Base-by-base conservation (phyloP, 129 eudicot species). In the Saposhnikovia divaricata region DNA sequence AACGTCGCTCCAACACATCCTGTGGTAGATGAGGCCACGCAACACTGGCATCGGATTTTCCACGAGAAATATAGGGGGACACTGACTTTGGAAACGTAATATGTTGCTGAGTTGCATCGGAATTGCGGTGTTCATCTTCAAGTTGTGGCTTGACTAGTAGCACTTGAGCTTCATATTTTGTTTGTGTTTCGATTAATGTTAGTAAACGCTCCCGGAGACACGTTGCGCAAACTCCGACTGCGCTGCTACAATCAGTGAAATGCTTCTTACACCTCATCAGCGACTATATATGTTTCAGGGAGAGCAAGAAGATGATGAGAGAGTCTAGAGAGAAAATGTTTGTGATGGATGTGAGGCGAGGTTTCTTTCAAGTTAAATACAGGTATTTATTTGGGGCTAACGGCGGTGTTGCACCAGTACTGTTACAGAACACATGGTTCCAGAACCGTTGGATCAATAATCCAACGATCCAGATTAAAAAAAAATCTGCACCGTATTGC, bases 61-160 rank as follows among this genome's bases (percentile, higher is more conserved):
- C 83, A 51, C 87, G 74, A 77, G 78, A 78, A 4, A 83, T 80
- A 59, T 83, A 86, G 34, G 97, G 93, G 14, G 97, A 92, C 53
- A 92, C 97, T 3, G 97, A 92, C 10, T 89, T 86, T 0, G 84
- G 97, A 40, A 92, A 83, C 13, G 83, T 59, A 25, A 88, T 86
- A 21, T 19, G 43, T 14, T 61, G 73, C 16, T 78, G 79, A 12
- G 45, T 47, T 9, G 75, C 23, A 6, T 85, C 89, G 3, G 68
- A 78, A 77, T 80, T 81, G 15, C 85, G 85, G 80, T 72, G 84
- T 68, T 83, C 83, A 9, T 81, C 83, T 34, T 47, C 83, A 18
- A 48, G 19, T 40, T 53, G 74, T 68, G 57, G 37, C 13, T 44
- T 59, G 2, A 74, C 47, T 40, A 78, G 83, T 2, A 85, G 81